phyloP scores from a whole-genome alignment of 2,329 filamentous ascomycete genomes.

The Scedosporium aurantiacum region DNA sequence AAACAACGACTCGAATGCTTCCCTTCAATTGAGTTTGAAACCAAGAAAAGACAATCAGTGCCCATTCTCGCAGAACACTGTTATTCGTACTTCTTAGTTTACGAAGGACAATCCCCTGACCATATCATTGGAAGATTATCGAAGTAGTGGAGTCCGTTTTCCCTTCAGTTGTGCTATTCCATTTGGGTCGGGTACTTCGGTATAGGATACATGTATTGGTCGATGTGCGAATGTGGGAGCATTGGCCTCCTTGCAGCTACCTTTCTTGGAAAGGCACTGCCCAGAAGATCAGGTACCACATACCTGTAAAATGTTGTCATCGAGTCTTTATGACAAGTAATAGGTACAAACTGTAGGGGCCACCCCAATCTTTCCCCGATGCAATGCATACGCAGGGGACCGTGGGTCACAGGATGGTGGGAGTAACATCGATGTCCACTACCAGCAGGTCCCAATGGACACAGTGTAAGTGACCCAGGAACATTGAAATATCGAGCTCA shows the following conservation, averaged over 20 bases:
- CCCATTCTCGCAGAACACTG: no score
- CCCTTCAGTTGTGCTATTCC: no score
- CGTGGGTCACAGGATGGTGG: neutral
- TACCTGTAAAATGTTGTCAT: neutral
- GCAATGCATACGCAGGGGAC: neutral
- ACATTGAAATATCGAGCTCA: neutral
- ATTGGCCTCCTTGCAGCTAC: constrained; percentile 3
- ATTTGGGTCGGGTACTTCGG: no score
- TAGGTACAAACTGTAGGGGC: neutral
- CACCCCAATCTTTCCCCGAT: neutral
- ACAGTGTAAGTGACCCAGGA: neutral
- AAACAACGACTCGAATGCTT: no score
- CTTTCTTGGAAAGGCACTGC: neutral
- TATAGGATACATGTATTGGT: neutral
- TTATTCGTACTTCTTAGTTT: no score
- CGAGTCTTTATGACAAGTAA: neutral
- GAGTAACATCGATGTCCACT: neutral
- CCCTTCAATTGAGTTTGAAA: no score
- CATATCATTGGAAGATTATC: no score
- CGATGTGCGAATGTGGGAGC: neutral
- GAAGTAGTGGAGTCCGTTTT: no score
- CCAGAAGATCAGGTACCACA: neutral
- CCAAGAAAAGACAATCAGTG: no score
- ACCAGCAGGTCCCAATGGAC: neutral
- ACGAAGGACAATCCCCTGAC: no score